Evolutionary conservation across 176 grass and related monocot genomes (phyloP).

Genomic region (Oryza australiensis): DNA sequence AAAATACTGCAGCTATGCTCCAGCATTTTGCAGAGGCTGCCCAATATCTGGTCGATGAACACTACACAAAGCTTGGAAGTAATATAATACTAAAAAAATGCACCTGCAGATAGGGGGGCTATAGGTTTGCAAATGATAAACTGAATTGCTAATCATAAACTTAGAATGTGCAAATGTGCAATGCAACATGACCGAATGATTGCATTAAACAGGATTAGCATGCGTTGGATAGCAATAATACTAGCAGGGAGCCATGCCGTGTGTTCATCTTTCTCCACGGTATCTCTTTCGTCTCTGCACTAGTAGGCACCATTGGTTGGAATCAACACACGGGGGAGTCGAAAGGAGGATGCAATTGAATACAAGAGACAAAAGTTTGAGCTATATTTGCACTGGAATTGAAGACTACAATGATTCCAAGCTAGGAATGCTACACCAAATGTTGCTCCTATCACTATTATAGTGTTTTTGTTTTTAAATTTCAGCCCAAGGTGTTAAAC

Average conservation of each 20-base stretch:
- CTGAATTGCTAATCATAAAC: not conserved
- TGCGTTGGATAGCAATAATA: conserved; percentile 33
- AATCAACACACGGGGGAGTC: conserved; percentile 34
- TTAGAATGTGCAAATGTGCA: not conserved
- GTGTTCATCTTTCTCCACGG: not conserved
- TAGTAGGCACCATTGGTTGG: conserved; percentile 28
- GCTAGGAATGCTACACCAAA: conserved; percentile 23
- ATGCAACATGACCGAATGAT: conserved; percentile 36
- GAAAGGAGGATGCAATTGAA: conserved; percentile 34
- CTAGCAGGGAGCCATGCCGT: not conserved
- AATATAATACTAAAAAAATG: not conserved
- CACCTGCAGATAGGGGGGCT: not conserved
- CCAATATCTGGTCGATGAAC: not conserved
- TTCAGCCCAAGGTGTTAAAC: not conserved
- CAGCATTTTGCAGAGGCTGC: conserved; percentile 3
- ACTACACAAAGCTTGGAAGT: not conserved
- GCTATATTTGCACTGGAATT: conserved; percentile 36
- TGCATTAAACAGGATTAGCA: conserved; percentile 40
- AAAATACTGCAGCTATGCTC: not conserved
- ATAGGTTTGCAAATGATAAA: no score
- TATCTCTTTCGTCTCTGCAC: not conserved
- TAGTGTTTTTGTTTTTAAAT: not conserved
- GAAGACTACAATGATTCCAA: conserved; percentile 31
- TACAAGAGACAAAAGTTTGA: conserved; percentile 46
- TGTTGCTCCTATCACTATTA: not conserved